Evolutionary conservation across 169 alveolate genomes (phyloP).

Genomic region (Eimeria brunetti): DNA sequence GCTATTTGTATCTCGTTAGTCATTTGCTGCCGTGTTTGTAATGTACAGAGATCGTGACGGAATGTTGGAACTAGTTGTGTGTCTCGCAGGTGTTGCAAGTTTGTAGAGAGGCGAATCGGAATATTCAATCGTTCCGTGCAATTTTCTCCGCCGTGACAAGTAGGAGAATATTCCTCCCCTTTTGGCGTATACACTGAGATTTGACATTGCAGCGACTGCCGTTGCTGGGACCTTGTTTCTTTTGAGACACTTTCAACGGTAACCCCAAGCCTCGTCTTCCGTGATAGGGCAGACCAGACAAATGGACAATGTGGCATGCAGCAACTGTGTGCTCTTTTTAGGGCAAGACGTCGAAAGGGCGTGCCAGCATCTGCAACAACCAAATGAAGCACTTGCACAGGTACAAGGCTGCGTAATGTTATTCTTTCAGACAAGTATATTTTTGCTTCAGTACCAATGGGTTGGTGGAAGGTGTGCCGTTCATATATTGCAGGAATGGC

Average conservation of each 20-base stretch:
- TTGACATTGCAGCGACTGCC: background rate
- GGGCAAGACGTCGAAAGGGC: conserved; percentile 92
- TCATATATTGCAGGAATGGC: background rate
- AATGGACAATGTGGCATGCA: background rate
- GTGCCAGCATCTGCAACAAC: conserved; percentile 89
- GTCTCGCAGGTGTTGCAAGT: conserved; percentile 89
- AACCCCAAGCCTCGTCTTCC: too few relatives aligned
- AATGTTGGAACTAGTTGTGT: background rate
- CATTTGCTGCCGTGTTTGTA: background rate
- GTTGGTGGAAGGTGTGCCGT: background rate
- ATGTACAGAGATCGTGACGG: background rate
- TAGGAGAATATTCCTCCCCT: conserved; percentile 26
- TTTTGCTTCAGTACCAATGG: background rate
- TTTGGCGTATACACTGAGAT: background rate
- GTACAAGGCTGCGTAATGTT: background rate
- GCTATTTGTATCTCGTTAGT: background rate
- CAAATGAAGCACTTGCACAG: conserved; percentile 92
- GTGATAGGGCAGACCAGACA: background rate
- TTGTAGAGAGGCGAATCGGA: conserved; percentile 84
- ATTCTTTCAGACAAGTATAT: background rate
- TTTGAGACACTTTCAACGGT: background rate
- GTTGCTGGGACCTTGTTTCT: background rate
- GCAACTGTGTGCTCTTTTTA: background rate
- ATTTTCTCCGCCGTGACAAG: conserved; percentile 95
- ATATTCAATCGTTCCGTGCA: conserved; percentile 91